These are phyloP conservation scores for Neurospora sublineolata DNA, from an alignment of 495 filamentous ascomycete genomes.

Conservation along the genomic window DNA sequence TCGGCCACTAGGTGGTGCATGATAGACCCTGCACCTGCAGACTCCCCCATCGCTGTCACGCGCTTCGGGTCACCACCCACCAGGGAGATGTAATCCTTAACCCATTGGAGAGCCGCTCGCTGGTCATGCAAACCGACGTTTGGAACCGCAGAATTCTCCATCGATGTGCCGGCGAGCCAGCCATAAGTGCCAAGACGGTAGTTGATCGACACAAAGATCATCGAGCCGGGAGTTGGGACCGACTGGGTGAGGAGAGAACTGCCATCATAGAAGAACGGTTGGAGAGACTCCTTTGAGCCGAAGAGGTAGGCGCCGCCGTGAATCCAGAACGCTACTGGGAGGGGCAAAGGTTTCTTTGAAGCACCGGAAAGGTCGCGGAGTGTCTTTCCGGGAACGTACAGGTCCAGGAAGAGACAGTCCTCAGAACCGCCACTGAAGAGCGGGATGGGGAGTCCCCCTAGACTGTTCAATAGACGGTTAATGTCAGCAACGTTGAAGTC, in stretches of 20 bases:
- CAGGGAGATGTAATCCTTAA: slow-evolving; percentile 50
- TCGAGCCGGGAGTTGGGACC: slow-evolving; percentile 11
- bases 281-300: slow-evolving; percentile 37
- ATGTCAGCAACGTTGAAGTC: background rate
- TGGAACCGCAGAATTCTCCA: slow-evolving; percentile 33
- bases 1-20: slow-evolving; percentile 56
- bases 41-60: slow-evolving; percentile 61
- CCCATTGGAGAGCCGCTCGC: slow-evolving; percentile 48
- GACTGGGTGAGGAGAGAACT: slow-evolving; percentile 37
- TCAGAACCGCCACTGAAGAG: slow-evolving; percentile 33
- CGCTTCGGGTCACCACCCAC: slow-evolving; percentile 53
- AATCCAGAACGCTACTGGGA: slow-evolving; percentile 49
- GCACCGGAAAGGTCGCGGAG: background rate
- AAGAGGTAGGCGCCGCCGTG: slow-evolving; percentile 47
- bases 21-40: slow-evolving; percentile 52
- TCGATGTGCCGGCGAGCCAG: slow-evolving; percentile 40
- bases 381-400: slow-evolving; percentile 23
- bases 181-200: slow-evolving; percentile 49
- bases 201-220: slow-evolving; percentile 53
- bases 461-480: slow-evolving; percentile 1
- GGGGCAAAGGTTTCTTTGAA: slow-evolving; percentile 10
- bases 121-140: slow-evolving; percentile 44
- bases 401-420: slow-evolving; percentile 42
- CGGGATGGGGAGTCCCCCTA: slow-evolving; percentile 26
- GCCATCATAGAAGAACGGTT: slow-evolving; percentile 20